Evolutionary conservation across 1,284 basidiomycete species (phyloP), one percentile per base, ranked within the genome.

Genomic region (Leccinum variabile): DNA sequence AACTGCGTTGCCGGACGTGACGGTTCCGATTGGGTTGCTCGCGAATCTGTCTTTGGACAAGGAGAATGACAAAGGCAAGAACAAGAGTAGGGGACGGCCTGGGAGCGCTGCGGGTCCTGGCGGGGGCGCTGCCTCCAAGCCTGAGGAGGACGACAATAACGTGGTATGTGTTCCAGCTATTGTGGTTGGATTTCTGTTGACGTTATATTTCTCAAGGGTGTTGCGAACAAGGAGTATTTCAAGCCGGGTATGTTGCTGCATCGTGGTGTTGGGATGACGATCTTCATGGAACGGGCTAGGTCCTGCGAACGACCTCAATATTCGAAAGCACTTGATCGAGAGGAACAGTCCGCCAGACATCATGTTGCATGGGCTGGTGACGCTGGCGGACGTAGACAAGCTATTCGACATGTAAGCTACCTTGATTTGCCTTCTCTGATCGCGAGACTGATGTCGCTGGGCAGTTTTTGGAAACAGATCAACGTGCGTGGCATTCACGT

Each of bases 141-240:
- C 72, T n/a, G 75, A 75, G n/a, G 70, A 72, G 1, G 86, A 90
- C 61, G 88, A 90, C 61, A 81, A 88, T 62, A 84, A 88, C 65
- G 83, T 90, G 64, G 86, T 88, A 72, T 64, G 85, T 84, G 4
- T 35, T 7, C 5, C 30, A 7, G 14, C 8, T 22, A 11, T 28
- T 28, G 41, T 13, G 6, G 3, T 6, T n/a, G 32, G 3, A n/a
- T n/a, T 28, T 63, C 50, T 64, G 89, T 54, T 66, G 54, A 70
- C 14, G 35, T 3, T 7, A 6, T 8, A 6, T 11, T 10, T 56
- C 22, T 57, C 35, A 35, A 74, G 75, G 73, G 92, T 22, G 87
- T 94, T 41, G 92, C 92, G 33, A 92, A 90, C 69, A 88, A 87
- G 72, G 85, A 82, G 58, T 95, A 91, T 74, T 95, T 94, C 79